A percentile compares a stretch with the other conserved stretches of the same genome.
These are phyloP conservation scores for Schoenoplectus tabernaemontani DNA, from an alignment of 202 grass and related monocot genomes.

Conservation along the genomic window DNA sequence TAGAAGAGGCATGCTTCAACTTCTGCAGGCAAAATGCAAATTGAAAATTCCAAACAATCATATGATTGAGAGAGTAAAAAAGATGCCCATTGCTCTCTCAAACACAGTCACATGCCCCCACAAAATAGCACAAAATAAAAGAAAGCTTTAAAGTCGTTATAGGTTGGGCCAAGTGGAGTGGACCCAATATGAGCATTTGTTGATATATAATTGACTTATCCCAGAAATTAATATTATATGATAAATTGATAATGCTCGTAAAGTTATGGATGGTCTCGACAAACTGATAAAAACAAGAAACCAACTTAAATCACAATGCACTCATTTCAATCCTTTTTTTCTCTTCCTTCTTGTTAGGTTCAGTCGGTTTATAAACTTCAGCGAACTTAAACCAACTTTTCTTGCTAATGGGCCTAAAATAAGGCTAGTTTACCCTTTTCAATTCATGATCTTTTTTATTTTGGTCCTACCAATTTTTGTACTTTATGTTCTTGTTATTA, in stretches of 20 bases:
- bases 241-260: not conserved
- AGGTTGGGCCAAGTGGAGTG: not conserved
- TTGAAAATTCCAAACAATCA: not conserved
- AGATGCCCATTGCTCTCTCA: not conserved
- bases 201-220: no score
- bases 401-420: conserved; percentile 16
- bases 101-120: no score
- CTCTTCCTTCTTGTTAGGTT: conserved; percentile 20
- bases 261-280: not conserved
- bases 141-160: not conserved
- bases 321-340: conserved; percentile 8
- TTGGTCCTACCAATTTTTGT: not conserved
- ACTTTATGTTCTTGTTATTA: not conserved
- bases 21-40: not conserved
- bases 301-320: not conserved
- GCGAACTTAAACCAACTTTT: conserved; percentile 27
- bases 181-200: not conserved
- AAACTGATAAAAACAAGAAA: conserved; percentile 5
- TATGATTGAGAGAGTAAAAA: not conserved
- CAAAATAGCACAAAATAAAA: not conserved
- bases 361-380: conserved; percentile 25
- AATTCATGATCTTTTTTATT: not conserved
- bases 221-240: not conserved
- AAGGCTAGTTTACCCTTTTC: conserved; percentile 13
- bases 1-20: not conserved